phyloP scores from a whole-genome alignment of 176 grass and related monocot species.

The Elymus sibiricus region DNA sequence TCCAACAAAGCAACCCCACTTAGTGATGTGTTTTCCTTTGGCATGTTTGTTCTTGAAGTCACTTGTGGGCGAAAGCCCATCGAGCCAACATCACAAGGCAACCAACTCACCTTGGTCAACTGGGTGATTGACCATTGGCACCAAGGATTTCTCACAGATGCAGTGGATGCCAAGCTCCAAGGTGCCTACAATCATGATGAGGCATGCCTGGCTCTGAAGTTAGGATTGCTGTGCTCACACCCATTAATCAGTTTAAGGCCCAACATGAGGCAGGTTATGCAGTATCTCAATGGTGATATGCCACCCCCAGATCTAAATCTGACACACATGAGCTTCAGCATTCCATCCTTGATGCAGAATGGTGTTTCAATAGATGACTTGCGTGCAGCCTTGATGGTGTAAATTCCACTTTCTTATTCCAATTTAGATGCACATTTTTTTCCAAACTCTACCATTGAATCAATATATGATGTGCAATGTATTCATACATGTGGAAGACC shows the following conservation, averaged over 20 bases:
- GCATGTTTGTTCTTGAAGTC: conserved; percentile 6
- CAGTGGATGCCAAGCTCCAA: conserved; percentile 17
- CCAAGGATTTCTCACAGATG: background rate
- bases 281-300: conserved; percentile 4
- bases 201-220: background rate
- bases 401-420: background rate
- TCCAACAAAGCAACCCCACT: conserved; percentile 4
- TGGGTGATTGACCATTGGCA: background rate
- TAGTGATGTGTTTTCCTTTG: conserved; percentile 6
- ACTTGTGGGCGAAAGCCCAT: background rate
- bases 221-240: conserved; percentile 7
- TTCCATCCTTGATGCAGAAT: background rate
- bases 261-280: background rate
- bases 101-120: background rate
- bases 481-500: background rate
- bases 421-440: background rate
- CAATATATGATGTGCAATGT: background rate
- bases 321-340: background rate
- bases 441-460: background rate
- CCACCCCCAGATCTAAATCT: background rate
- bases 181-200: background rate
- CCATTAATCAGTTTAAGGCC: conserved; percentile 2
- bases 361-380: background rate
- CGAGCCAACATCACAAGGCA: background rate
- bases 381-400: background rate